Percentiles rank a stretch among this genome's conserved stretches.
Evolutionary conservation across 768 basidiomycete species (phyloP).

Genomic region (Hysterangium stoloniferum): DNA sequence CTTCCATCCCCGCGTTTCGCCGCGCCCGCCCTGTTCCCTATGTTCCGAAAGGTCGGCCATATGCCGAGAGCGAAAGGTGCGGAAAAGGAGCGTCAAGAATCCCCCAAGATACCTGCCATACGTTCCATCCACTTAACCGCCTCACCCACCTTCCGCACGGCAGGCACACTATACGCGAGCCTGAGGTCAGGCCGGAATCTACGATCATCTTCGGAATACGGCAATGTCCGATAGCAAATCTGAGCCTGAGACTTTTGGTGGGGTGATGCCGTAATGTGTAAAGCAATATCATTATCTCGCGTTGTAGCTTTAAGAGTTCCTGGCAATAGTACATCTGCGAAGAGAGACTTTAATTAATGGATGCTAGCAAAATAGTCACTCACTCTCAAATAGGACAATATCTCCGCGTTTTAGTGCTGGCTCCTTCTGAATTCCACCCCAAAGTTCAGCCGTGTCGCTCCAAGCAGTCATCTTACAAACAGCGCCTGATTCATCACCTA

Average conservation of each 20-base stretch:
- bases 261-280: slow-evolving; percentile 60
- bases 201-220: slow-evolving; percentile 49
- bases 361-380: slow-evolving; percentile 19
- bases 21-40: background rate
- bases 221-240: slow-evolving; percentile 77
- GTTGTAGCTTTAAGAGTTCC: slow-evolving; percentile 1
- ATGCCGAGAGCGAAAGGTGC: background rate
- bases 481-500: slow-evolving; percentile 64
- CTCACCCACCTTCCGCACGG: slow-evolving; percentile 56
- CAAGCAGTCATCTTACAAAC: slow-evolving; percentile 72
- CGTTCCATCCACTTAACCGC: slow-evolving; percentile 66
- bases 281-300: slow-evolving; percentile 22
- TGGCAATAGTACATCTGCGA: slow-evolving; percentile 13
- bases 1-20: background rate
- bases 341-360: slow-evolving; percentile 6
- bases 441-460: slow-evolving; percentile 66
- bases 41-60: background rate
- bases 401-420: slow-evolving; percentile 59
- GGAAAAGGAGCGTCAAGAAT: background rate
- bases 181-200: slow-evolving; percentile 65
- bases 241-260: slow-evolving; percentile 51
- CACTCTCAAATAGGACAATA: slow-evolving; percentile 62
- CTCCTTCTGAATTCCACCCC: slow-evolving; percentile 47
- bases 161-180: slow-evolving; percentile 59
- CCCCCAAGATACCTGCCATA: slow-evolving; percentile 44